phyloP scores from a whole-genome alignment of 192 early-diverging fungal genomes.

The Haplosporangium gracile region DNA sequence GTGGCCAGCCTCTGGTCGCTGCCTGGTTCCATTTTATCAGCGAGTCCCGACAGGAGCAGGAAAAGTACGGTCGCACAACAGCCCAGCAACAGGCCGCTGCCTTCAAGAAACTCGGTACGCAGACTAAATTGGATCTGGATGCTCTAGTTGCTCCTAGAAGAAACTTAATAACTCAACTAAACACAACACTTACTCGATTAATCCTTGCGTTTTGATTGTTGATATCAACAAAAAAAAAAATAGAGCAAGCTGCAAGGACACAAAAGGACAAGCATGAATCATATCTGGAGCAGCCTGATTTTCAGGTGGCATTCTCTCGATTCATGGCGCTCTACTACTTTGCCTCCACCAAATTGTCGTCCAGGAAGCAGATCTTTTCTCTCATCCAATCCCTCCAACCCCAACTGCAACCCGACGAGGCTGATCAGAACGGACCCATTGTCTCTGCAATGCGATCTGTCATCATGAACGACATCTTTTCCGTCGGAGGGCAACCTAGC shows the following conservation, averaged over 20 bases:
- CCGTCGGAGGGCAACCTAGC: background rate
- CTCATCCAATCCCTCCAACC: slow-evolving; percentile 43
- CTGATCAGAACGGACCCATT: slow-evolving; percentile 35
- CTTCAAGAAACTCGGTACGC: slow-evolving; percentile 52
- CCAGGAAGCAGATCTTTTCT: slow-evolving; percentile 52
- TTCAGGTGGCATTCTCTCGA: slow-evolving; percentile 49
- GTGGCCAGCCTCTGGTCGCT: slow-evolving; percentile 31
- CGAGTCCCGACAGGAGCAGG: slow-evolving; percentile 49
- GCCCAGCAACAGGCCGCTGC: slow-evolving; percentile 48
- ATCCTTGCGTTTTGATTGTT: background rate
- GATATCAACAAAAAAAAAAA: too few species aligned
- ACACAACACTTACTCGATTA: background rate
- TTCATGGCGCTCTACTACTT: slow-evolving; percentile 46
- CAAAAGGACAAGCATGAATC: slow-evolving; percentile 31
- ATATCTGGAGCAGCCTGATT: slow-evolving; percentile 35
- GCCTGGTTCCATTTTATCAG: slow-evolving; percentile 42
- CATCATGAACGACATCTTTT: slow-evolving; percentile 34
- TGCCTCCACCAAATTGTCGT: slow-evolving; percentile 39
- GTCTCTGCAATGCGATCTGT: slow-evolving; percentile 43
- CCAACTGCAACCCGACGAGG: slow-evolving; percentile 32
- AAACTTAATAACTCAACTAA: background rate
- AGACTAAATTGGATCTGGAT: background rate
- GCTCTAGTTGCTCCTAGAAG: background rate
- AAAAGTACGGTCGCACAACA: slow-evolving; percentile 45
- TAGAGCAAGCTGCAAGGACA: slow-evolving; percentile 45